Evolutionary conservation across 306 rosid genomes (phyloP).

Genomic region (Prinsepia uniflora): DNA sequence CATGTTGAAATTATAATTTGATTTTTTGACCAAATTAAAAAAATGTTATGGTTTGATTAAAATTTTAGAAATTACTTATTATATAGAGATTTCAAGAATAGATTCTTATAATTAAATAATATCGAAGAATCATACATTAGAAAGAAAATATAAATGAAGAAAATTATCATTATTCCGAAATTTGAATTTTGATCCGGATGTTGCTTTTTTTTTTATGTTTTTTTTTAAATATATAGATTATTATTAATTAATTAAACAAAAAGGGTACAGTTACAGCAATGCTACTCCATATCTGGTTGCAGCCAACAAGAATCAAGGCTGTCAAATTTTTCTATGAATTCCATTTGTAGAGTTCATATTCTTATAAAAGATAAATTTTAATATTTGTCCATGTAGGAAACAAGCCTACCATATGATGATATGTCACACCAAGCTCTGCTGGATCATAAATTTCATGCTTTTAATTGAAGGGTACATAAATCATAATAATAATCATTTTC

Average conservation of each 20-base stretch:
- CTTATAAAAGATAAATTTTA: neutral
- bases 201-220: no score
- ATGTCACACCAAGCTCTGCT: constrained; percentile 6
- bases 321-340: neutral
- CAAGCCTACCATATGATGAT: neutral
- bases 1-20: no score
- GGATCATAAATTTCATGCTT: constrained; percentile 6
- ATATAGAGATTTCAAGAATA: no score
- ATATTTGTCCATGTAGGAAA: neutral
- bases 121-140: no score
- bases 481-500: constrained; percentile 13
- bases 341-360: no score
- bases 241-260: neutral
- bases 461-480: constrained; percentile 1
- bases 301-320: neutral
- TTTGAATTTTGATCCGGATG: no score
- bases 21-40: no score
- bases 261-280: neutral
- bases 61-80: no score
- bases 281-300: neutral
- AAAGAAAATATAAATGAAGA: no score
- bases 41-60: no score
- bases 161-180: no score
- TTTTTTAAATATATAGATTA: neutral
- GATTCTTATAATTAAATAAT: no score